Conservation (phyloP, 1,139 yeast genomes). For the Candida freyschussii region DNA sequence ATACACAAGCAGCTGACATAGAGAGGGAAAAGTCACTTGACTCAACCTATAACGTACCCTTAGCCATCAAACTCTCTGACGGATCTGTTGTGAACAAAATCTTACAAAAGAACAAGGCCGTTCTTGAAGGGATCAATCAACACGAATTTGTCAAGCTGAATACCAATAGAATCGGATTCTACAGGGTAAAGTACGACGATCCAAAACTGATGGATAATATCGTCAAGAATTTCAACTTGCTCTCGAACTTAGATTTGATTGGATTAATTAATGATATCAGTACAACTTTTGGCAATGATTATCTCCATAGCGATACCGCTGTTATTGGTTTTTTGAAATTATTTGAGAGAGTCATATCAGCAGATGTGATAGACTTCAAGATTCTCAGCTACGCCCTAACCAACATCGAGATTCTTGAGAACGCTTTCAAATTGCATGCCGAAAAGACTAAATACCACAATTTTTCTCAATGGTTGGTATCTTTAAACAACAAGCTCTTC, state of each 20-base stretch:
- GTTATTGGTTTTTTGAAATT: slow-evolving; percentile 25
- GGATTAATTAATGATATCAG: slow-evolving; percentile 30
- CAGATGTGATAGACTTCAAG: slow-evolving; percentile 20
- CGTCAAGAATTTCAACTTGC: slow-evolving; percentile 23
- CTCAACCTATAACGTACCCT: slow-evolving; percentile 41
- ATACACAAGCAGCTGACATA: slow-evolving; percentile 27
- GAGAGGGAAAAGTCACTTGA: slow-evolving; percentile 25
- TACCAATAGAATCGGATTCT: slow-evolving; percentile 43
- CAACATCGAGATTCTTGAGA: slow-evolving; percentile 20
- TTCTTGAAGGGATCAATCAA: slow-evolving; percentile 29
- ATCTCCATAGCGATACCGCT: slow-evolving; percentile 24
- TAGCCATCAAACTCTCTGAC: slow-evolving; percentile 39
- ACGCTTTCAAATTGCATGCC: slow-evolving; percentile 19
- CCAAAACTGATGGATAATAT: slow-evolving; percentile 28
- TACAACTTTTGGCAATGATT: slow-evolving; percentile 26
- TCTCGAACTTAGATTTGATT: slow-evolving; percentile 26
- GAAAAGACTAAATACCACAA: slow-evolving; percentile 3
- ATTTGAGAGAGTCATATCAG: slow-evolving; percentile 17
- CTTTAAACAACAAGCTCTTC: slow-evolving; percentile 20
- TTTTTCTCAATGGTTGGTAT: slow-evolving; percentile 31
- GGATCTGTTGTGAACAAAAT: slow-evolving; percentile 37
- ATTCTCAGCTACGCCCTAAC: slow-evolving; percentile 26
- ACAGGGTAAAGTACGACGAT: slow-evolving; percentile 35
- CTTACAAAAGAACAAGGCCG: slow-evolving; percentile 44
- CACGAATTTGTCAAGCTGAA: slow-evolving; percentile 37